Base-by-base conservation (phyloP, 2,329 filamentous ascomycete species). In the Monilinia aucupariae region DNA sequence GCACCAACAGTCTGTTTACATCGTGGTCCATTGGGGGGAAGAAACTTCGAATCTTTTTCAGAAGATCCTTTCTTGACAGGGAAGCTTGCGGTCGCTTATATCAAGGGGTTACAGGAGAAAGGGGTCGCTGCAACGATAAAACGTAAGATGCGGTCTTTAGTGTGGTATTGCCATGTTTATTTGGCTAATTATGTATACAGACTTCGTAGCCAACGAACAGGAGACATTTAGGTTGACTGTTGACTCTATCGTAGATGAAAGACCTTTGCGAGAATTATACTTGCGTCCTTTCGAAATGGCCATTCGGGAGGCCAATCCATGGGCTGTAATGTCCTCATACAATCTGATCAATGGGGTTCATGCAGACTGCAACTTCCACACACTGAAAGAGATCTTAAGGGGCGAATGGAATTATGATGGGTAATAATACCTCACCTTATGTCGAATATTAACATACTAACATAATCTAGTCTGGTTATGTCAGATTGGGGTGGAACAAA, bases 11-110 rank as follows among this genome's bases (percentile, higher is more conserved):
- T 92, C 41, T 92, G 90, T 76, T 87, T 91, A 79, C 90, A 94
- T 71, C 84, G 91, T 20, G 89, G 89, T 56, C 91, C 91, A 0
- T 80, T 94, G 0, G 90, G 90, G n/a, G 91, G 91, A 22, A 82
- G 91, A 64, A 92, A 92, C 67, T 96, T 94, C 68, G 91, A 96
- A 75, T 92, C 90, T 0, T 94, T 92, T 74, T 91, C 89, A 0
- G 91, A 94, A 74, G 91, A 94, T 68, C 90, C 90, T 0, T 82
- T 87, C 12, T 80, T 96, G 6, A 90, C 89, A 0, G 89, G 89
- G 39, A 88, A 86, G 66, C 77, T 92, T 65, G 87, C 88, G 15
- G 84, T 87, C 0, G 82, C 88, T 64, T 90, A 90, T 66, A 87
- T 90, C 71, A 85, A 83, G 54, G 89, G 88, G 9, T 78, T 90